Conservation (phyloP, 306 rosid species). For the Castanea mollissima region DNA sequence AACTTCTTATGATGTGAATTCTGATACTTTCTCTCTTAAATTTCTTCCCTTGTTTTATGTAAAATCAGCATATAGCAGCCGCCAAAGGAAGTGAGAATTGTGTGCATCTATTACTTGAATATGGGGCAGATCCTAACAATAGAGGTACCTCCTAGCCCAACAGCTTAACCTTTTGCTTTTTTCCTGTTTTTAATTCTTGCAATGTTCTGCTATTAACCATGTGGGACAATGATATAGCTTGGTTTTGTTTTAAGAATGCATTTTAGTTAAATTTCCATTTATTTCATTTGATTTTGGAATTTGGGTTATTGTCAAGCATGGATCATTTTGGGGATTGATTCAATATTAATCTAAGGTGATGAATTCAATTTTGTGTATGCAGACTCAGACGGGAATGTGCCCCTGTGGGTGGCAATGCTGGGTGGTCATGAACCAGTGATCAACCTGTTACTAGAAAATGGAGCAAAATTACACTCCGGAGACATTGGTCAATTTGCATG, state of each 20-base stretch:
- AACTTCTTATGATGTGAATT: neutral
- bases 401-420: conserved; percentile 78
- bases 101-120: conserved; percentile 65
- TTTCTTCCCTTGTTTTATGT: neutral
- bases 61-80: conserved; percentile 76
- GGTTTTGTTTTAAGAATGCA: no score
- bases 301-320: neutral
- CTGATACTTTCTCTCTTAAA: neutral
- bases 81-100: conserved; percentile 66
- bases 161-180: neutral
- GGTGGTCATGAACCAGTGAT: conserved; percentile 54
- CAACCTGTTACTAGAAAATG: conserved; percentile 56
- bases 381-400: conserved; percentile 78
- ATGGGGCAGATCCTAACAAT: conserved; percentile 67
- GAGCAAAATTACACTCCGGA: conserved; percentile 52
- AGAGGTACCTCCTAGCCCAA: conserved; percentile 56
- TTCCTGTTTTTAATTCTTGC: neutral
- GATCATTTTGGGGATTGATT: neutral
- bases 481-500: conserved; percentile 72
- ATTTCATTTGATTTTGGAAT: neutral
- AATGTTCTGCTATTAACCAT: no score
- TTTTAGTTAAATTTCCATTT: no score
- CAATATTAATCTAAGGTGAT: no score
- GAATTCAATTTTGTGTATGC: conserved; percentile 11
- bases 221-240: no score